Evolutionary conservation across 2,329 filamentous ascomycete genomes (phyloP).

Genomic region (Xylaria sp.): DNA sequence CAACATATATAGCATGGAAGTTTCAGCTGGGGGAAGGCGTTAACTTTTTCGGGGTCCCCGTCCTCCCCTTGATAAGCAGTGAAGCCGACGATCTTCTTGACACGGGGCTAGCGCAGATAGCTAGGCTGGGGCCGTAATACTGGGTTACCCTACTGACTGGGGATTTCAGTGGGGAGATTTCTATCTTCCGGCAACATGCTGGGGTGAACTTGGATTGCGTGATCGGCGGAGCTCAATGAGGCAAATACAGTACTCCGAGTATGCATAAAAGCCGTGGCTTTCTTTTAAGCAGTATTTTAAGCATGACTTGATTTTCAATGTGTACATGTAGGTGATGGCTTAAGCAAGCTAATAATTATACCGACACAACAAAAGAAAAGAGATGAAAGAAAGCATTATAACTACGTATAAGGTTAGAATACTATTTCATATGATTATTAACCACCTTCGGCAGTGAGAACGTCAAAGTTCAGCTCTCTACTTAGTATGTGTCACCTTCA

Average conservation of each 20-base stretch:
- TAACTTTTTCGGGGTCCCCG: slow-evolving; percentile 4
- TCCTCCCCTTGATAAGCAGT: slow-evolving; percentile 15
- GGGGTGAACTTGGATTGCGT: slow-evolving; percentile 28
- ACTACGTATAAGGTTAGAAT: no score
- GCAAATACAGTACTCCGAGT: slow-evolving; percentile 1
- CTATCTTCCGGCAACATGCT: not conserved
- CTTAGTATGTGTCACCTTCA: no score
- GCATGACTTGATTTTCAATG: no score
- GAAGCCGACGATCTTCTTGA: slow-evolving; percentile 1
- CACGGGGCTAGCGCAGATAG: slow-evolving; percentile 17
- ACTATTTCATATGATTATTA: no score
- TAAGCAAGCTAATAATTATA: no score
- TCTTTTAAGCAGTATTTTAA: slow-evolving; percentile 11
- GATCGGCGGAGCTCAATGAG: slow-evolving; percentile 18
- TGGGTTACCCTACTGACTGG: not conserved
- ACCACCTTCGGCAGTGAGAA: no score
- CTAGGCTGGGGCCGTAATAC: not conserved
- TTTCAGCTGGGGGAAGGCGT: slow-evolving; percentile 1
- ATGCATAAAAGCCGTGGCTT: slow-evolving; percentile 24
- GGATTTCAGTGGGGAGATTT: slow-evolving; percentile 18
- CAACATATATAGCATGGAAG: not conserved
- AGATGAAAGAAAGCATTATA: no score
- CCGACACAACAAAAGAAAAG: no score
- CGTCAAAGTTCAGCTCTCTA: no score
- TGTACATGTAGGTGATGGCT: no score